Evolutionary conservation across 495 filamentous ascomycete genomes (phyloP), one percentile per base, ranked within the genome.

Genomic region (Talaromyces proteolyticus): DNA sequence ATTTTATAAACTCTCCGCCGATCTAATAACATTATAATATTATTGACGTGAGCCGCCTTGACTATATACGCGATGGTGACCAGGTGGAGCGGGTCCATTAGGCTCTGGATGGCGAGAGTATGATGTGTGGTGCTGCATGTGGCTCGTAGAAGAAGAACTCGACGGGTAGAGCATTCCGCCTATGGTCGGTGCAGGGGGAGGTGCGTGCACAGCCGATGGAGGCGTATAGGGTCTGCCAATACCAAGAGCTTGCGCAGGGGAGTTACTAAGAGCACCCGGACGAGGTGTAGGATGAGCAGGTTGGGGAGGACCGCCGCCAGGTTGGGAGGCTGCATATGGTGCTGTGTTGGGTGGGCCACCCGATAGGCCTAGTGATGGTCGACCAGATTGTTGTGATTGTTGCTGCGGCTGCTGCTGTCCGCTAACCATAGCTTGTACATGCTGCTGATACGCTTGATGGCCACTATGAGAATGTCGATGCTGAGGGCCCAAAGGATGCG

Each of bases 1-100:
- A 25, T 25, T 45, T 45, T 23, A 45, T 45, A 45, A 17, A 26
- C 40, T 42, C 19, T 42, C 20, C 18, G 18, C 24, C 43, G n/a
- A 11, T 34, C 43, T 3, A n/a, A 23, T 16, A 10, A 7, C 18
- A 41, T 36, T 14, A 6, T 36, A 16, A 17, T 20, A 10, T 41
- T 41, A 20, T 7, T 41, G 18, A 2, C 38, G 14, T 25, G 47
- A 49, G 17, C 47, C 36, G 8, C 69, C 63, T 49, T 73, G 69
- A 37, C 71, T 74, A 53, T 72, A 73, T 14, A 67, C 69, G 5
- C 69, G 64, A 51, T 75, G 67, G 49, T 75, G 71, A 4, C 55
- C 58, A 0, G 64, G 54, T 5, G 24, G 34, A 18, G 23, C 34
- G 37, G 42, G 41, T 25, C 56, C 50, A 19, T 59, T 56, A 3